These are phyloP conservation scores for Sarocladiaceae sp. DNA, from an alignment of 2,329 filamentous ascomycete species.

Conservation along the genomic window DNA sequence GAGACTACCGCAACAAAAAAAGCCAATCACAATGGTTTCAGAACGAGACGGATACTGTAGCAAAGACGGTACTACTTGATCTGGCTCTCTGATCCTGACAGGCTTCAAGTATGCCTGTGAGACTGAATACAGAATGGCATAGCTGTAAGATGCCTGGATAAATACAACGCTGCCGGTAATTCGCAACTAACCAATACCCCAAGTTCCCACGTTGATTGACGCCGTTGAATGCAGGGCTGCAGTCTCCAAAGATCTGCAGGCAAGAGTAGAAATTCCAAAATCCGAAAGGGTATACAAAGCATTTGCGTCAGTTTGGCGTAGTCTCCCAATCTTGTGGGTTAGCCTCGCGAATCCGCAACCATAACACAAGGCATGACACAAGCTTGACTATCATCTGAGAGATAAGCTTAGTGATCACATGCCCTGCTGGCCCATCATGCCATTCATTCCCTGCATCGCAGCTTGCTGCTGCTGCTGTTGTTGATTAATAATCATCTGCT, in stretches of 20 bases:
- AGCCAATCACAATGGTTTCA: no score
- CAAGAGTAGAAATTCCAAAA: not conserved
- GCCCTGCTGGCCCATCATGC: constrained; percentile 49
- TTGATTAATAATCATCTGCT: constrained; percentile 16
- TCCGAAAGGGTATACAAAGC: constrained; percentile 10
- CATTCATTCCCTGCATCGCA: constrained; percentile 48
- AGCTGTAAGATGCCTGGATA: no score
- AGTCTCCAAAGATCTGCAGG: not conserved
- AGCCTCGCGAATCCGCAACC: not conserved
- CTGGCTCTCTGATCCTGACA: no score
- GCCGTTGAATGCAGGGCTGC: constrained; percentile 1
- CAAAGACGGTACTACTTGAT: no score
- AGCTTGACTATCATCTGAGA: not conserved
- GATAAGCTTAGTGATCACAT: constrained; percentile 30
- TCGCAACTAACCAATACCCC: not conserved
- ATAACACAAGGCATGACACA: not conserved
- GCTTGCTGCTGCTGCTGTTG: constrained; percentile 34
- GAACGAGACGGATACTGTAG: no score
- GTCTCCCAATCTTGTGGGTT: not conserved
- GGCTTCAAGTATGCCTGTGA: no score
- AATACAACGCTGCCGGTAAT: not conserved
- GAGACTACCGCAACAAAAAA: not conserved
- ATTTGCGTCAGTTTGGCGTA: not conserved
- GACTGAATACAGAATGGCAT: no score
- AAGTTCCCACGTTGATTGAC: not conserved